phyloP scores from a whole-genome alignment of 1,284 basidiomycete species.

The Marasmius sp. region DNA sequence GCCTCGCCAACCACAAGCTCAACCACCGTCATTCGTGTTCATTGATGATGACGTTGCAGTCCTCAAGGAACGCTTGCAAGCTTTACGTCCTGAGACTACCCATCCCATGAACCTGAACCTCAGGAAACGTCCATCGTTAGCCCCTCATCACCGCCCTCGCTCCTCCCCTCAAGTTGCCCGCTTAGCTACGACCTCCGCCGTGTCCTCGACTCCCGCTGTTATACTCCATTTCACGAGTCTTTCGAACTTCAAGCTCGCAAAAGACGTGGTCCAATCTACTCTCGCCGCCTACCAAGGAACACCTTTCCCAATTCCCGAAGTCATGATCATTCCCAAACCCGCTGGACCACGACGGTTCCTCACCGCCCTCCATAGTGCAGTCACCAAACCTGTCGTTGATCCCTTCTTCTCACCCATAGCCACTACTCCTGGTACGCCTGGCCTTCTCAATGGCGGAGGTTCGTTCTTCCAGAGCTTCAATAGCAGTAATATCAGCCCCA shows the following conservation, averaged over 20 bases:
- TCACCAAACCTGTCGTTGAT: slow-evolving; percentile 82
- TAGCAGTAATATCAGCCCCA: slow-evolving; percentile 17
- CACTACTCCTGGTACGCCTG: slow-evolving; percentile 81
- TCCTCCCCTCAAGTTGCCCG: slow-evolving; percentile 77
- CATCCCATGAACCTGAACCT: slow-evolving; percentile 41
- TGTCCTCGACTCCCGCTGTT: slow-evolving; percentile 43
- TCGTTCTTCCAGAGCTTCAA: slow-evolving; percentile 40
- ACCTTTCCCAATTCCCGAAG: slow-evolving; percentile 65
- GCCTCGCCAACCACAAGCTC: slow-evolving; percentile 19
- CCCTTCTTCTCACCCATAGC: slow-evolving; percentile 91
- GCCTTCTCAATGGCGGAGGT: slow-evolving; percentile 39
- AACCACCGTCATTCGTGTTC: slow-evolving; percentile 65
- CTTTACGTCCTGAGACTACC: slow-evolving; percentile 57
- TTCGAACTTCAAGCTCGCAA: slow-evolving; percentile 83
- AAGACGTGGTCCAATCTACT: slow-evolving; percentile 79
- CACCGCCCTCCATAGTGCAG: slow-evolving; percentile 85
- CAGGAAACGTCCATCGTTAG: slow-evolving; percentile 76
- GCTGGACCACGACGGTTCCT: slow-evolving; percentile 90
- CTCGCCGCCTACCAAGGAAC: slow-evolving; percentile 46
- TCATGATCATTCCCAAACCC: slow-evolving; percentile 94
- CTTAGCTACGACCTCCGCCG: slow-evolving; percentile 19
- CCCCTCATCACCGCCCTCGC: slow-evolving; percentile 66
- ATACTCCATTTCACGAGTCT: slow-evolving; percentile 91
- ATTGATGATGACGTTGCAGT: slow-evolving; percentile 87
- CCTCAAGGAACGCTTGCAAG: slow-evolving; percentile 68